Conservation (phyloP, 2,329 filamentous ascomycete genomes). For the Sphaceloma murrayae region DNA sequence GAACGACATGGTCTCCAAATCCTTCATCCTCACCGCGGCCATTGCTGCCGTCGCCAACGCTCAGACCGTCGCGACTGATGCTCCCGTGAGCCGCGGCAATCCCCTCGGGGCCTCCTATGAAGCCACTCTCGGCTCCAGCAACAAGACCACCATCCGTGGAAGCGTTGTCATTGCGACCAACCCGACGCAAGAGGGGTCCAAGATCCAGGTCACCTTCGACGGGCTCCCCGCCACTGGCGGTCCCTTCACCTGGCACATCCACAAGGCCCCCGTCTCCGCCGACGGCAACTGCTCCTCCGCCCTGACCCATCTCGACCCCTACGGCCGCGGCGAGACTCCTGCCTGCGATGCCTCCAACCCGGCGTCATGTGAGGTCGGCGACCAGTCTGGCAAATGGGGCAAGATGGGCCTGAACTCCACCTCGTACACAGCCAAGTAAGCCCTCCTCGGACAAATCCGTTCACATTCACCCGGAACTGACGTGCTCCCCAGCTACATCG, state of each 20-base stretch:
- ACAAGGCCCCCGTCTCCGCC: conserved; percentile 52
- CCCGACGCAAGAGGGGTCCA: conserved; percentile 32
- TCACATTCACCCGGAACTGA: not conserved
- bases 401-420: conserved; percentile 34
- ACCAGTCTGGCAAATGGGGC: conserved; percentile 66
- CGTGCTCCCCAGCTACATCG: conserved; percentile 35
- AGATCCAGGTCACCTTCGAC: conserved; percentile 33
- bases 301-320: conserved; percentile 62
- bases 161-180: conserved; percentile 28
- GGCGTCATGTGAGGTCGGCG: conserved; percentile 63
- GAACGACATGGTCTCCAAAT: not conserved
- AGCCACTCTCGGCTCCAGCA: conserved; percentile 30
- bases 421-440: conserved; percentile 27
- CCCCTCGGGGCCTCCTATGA: conserved; percentile 33
- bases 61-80: conserved; percentile 21
- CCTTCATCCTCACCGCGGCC: conserved; percentile 4
- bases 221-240: conserved; percentile 29
- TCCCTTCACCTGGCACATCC: conserved; percentile 54
- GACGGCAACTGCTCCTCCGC: conserved; percentile 64
- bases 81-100: conserved; percentile 31
- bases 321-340: conserved; percentile 51
- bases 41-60: conserved; percentile 16
- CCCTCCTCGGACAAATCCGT: conserved; percentile 3
- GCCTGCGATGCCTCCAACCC: conserved; percentile 50
- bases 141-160: conserved; percentile 29